A percentile compares a stretch with the other conserved stretches of the same genome.
These are phyloP conservation scores for Talaromyces sp. DNA, from an alignment of 2,329 filamentous ascomycete species.

Conservation along the genomic window DNA sequence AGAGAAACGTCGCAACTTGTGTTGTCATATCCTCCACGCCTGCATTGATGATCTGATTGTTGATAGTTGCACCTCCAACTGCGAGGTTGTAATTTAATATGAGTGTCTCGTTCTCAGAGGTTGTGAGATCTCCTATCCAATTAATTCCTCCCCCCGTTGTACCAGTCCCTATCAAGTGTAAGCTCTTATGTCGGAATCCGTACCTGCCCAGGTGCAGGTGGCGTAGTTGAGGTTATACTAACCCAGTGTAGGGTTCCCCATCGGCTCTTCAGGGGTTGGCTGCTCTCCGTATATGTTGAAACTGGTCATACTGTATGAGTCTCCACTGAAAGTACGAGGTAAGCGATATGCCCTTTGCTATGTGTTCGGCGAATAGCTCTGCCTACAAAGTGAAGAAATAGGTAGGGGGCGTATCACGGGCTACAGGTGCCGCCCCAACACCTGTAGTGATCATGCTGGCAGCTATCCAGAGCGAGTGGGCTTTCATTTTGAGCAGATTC, in stretches of 20 bases:
- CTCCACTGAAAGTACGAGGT: slow-evolving; percentile 46
- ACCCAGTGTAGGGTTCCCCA: slow-evolving; percentile 60
- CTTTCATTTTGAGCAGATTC: slow-evolving; percentile 11
- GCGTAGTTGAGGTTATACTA: background rate
- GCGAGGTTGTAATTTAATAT: slow-evolving; percentile 59
- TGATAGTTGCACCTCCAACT: slow-evolving; percentile 58
- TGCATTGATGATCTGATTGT: slow-evolving; percentile 55
- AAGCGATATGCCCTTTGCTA: background rate
- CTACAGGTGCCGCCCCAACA: slow-evolving; percentile 22
- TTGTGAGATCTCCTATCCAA: slow-evolving; percentile 56
- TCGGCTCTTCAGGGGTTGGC: slow-evolving; percentile 57
- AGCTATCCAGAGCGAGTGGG: slow-evolving; percentile 8
- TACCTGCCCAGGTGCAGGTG: background rate
- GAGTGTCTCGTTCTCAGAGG: slow-evolving; percentile 50
- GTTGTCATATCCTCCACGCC: slow-evolving; percentile 56
- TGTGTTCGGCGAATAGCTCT: too few relatives aligned
- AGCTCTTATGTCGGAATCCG: background rate
- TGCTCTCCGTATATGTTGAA: slow-evolving; percentile 58
- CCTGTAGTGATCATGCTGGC: slow-evolving; percentile 10
- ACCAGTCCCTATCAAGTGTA: slow-evolving; percentile 44
- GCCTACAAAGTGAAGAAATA: slow-evolving; percentile 50
- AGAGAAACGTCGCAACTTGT: slow-evolving; percentile 49
- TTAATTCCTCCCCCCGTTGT: slow-evolving; percentile 56
- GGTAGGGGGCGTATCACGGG: slow-evolving; percentile 14
- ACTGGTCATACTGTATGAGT: slow-evolving; percentile 63